These are phyloP conservation scores for Colletotrichum tofieldiae DNA, from an alignment of 2,329 filamentous ascomycete species.

Conservation along the genomic window DNA sequence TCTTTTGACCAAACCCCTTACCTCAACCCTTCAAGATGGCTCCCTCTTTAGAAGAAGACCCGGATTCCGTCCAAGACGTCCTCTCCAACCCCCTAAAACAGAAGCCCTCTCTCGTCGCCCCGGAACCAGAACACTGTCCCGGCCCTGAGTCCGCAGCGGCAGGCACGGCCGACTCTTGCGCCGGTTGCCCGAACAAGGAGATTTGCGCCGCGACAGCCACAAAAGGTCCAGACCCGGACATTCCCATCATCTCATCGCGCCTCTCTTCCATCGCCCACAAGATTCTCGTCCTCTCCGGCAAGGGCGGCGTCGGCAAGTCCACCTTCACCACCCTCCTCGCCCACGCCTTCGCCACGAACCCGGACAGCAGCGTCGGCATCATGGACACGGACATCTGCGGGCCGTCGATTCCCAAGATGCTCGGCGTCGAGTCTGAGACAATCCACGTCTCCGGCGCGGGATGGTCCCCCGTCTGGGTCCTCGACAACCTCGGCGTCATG, in stretches of 20 bases:
- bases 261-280: constrained; percentile 90
- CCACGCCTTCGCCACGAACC: constrained; percentile 89
- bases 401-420: constrained; percentile 97
- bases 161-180: constrained; percentile 85
- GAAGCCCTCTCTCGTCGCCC: constrained; percentile 89
- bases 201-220: constrained; percentile 91
- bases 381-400: constrained; percentile 99
- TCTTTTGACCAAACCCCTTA: neutral
- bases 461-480: constrained; percentile 96
- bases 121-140: constrained; percentile 96
- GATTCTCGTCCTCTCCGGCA: constrained; percentile 92
- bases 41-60: constrained; percentile 83
- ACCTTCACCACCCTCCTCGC: constrained; percentile 92
- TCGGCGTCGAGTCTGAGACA: constrained; percentile 94
- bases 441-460: constrained; percentile 92
- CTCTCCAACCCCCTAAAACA: constrained; percentile 83
- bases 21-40: constrained; percentile 71
- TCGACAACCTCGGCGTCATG: constrained; percentile 96
- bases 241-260: constrained; percentile 87
- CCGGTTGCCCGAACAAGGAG: constrained; percentile 93
- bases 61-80: constrained; percentile 83
- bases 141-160: constrained; percentile 85
- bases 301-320: constrained; percentile 96
- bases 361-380: constrained; percentile 85
- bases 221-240: constrained; percentile 95